Conservation (phyloP, 208 protist genomes). For the Acanthamoeba royreba region DNA sequence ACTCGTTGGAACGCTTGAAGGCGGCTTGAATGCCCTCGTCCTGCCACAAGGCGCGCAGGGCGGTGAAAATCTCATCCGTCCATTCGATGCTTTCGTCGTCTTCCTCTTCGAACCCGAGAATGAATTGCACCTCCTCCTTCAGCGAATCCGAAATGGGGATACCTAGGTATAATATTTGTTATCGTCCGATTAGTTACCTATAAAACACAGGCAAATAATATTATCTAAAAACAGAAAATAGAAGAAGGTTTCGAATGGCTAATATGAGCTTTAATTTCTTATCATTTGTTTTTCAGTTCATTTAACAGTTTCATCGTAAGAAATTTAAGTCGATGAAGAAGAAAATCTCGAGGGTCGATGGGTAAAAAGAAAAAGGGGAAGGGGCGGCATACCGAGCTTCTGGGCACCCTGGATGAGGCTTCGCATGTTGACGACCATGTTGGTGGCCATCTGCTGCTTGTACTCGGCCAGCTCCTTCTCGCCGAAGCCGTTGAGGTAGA, state of each 20-base stretch:
- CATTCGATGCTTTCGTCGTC: background rate
- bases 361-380: background rate
- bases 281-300: too few relatives aligned
- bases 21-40: slow-evolving; percentile 67
- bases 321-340: too few relatives aligned
- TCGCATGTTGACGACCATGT: slow-evolving; percentile 72
- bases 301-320: too few relatives aligned
- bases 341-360: background rate
- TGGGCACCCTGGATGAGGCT: slow-evolving; percentile 40
- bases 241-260: too few relatives aligned
- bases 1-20: slow-evolving; percentile 67
- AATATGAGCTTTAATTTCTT: too few relatives aligned
- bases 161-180: too few relatives aligned
- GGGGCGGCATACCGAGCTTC: background rate
- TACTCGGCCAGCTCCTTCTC: slow-evolving; percentile 64
- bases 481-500: slow-evolving; percentile 77
- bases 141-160: background rate
- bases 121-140: background rate
- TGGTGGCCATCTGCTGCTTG: slow-evolving; percentile 65
- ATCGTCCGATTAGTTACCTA: background rate
- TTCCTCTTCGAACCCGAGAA: background rate
- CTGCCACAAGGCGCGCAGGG: slow-evolving; percentile 65
- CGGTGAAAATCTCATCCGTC: background rate
- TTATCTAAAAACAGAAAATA: too few relatives aligned
- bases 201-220: too few relatives aligned